Evolutionary conservation across 1,284 basidiomycete species (phyloP).

Genomic region (Irpex lacteus): DNA sequence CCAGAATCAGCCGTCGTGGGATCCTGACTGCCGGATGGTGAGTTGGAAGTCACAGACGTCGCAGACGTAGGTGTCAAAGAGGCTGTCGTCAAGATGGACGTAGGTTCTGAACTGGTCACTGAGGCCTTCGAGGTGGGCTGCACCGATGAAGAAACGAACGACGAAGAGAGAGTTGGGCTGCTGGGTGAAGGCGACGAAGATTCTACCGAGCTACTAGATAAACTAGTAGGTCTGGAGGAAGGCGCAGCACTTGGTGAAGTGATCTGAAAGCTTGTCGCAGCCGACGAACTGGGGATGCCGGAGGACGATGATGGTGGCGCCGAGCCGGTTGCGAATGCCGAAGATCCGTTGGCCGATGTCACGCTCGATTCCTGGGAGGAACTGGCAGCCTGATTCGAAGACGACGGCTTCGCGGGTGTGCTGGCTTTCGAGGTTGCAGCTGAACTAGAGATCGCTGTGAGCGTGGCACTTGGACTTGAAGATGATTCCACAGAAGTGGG

Average conservation of each 20-base stretch:
- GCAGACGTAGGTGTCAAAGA: too few relatives aligned
- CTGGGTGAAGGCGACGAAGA: too few relatives aligned
- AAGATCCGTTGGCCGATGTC: neutral
- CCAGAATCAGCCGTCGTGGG: neutral
- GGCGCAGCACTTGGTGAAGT: neutral
- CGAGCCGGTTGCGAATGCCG: neutral
- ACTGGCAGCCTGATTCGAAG: neutral
- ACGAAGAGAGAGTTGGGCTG: too few relatives aligned
- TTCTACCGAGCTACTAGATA: neutral
- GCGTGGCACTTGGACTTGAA: neutral
- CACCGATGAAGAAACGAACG: too few relatives aligned
- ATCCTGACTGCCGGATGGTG: neutral
- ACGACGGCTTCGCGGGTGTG: neutral
- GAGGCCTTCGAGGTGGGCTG: too few relatives aligned
- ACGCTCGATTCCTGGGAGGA: neutral
- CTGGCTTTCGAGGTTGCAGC: neutral
- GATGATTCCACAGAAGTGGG: neutral
- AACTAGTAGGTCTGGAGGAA: neutral
- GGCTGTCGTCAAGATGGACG: too few relatives aligned
- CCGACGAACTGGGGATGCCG: neutral
- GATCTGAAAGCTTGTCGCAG: neutral
- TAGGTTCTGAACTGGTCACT: too few relatives aligned
- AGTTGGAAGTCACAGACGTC: too few relatives aligned
- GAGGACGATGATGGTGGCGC: neutral
- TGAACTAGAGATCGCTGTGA: neutral